Evolutionary conservation across 129 eudicot species (phyloP), one percentile per base, ranked within the genome.

Genomic region (Mikania micrantha): DNA sequence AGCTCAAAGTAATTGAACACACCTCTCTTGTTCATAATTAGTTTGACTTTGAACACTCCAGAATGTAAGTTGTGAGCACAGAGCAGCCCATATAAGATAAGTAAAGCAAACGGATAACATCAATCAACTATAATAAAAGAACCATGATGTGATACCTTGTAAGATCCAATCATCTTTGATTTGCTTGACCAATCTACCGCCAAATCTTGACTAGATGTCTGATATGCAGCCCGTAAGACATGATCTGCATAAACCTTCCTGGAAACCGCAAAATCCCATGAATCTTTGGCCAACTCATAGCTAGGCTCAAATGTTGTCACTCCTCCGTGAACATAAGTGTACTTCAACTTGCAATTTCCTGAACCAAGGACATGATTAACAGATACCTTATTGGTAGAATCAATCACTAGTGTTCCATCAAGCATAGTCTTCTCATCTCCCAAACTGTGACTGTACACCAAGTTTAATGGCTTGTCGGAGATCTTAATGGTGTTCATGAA

Each of bases 401-500:
- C 98, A 69, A 91, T 44, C 64, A 82, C 95, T 49, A 91, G 74
- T 9, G 87, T 81, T 57, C 98, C 98, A 53, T 91, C 96, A 78
- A 91, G 62, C 59, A 76, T 76, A 4, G 98, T 91, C 77, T 85
- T 71, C 20, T 77, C 81, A 64, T 85, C 98, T 21, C 86, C 85
- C 69, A 71, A 66, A 67, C 70, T 66, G 79, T 91, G 96, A 68
- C 75, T 88, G 71, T 88, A 91, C 65, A 82, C 85, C 88, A 91
- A 61, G 66, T 85, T 85, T 78, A 91, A 80, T 25, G 94, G 95
- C 72, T 88, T 91, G 66, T 91, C 95, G 9, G 82, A 77, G 72
- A 91, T 69, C 81, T 78, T 91, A 40, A 91, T 28, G 28, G 91
- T 71, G 79, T 88, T 91, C 98, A 84, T 91, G 77, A 91, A 91